phyloP scores from a whole-genome alignment of 2,329 filamentous ascomycete species.

The Cordyceps militaris region DNA sequence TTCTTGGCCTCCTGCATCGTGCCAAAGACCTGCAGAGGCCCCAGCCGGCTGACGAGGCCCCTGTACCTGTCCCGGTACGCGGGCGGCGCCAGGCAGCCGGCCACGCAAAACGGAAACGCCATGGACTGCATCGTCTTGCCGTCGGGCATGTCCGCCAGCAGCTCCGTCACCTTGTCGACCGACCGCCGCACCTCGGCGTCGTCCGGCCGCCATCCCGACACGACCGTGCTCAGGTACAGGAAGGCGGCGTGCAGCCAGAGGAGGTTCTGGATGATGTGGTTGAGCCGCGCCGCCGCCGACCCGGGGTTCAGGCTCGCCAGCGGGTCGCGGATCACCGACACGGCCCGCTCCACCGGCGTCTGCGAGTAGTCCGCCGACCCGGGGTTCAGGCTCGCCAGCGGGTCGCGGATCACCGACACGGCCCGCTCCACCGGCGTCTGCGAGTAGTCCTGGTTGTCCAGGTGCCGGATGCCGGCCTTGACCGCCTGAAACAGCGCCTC shows the following conservation, averaged over 20 bases:
- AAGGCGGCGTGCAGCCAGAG: slow-evolving; percentile 44
- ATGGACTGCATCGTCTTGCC: slow-evolving; percentile 28
- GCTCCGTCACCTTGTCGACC: slow-evolving; percentile 27
- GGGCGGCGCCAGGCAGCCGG: slow-evolving; percentile 32
- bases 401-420: slow-evolving; percentile 17
- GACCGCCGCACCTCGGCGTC: slow-evolving; percentile 32
- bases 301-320: slow-evolving; percentile 18
- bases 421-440: slow-evolving; percentile 1
- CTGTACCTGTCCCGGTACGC: slow-evolving; percentile 37
- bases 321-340: slow-evolving; percentile 17
- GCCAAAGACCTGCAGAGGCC: slow-evolving; percentile 38
- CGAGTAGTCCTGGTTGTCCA: slow-evolving; percentile 21
- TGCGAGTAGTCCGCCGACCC: slow-evolving; percentile 13
- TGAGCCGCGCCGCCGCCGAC: slow-evolving; percentile 11
- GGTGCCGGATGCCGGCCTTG: slow-evolving; percentile 23
- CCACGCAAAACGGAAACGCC: slow-evolving; percentile 36
- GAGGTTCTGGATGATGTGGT: slow-evolving; percentile 25
- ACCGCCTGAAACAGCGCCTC: slow-evolving; percentile 33
- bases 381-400: slow-evolving; percentile 19
- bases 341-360: not conserved
- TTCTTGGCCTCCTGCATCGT: slow-evolving; percentile 36
- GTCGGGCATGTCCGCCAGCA: slow-evolving; percentile 27
- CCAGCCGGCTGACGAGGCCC: slow-evolving; percentile 33
- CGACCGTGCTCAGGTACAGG: slow-evolving; percentile 41
- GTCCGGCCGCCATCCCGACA: slow-evolving; percentile 44